Evolutionary conservation across 345 rosid genomes (phyloP), one percentile per base, ranked within the genome.

Genomic region (Eucalyptus erythrocorys): DNA sequence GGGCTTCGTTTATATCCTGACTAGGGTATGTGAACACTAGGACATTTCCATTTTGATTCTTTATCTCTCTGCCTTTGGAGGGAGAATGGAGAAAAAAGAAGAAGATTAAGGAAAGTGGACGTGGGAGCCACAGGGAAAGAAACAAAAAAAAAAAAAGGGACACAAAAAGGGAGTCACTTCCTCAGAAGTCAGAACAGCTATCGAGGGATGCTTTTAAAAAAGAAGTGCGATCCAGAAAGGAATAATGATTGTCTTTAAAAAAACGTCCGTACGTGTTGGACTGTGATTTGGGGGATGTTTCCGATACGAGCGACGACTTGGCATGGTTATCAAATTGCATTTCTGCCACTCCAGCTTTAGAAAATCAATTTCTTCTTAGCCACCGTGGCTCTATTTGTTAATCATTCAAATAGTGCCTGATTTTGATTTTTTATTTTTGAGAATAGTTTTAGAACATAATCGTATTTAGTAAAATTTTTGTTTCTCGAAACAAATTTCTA

Each of bases 161-260:
- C 10, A 53, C 5, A 55, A 2, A 55, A 55, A 11, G 61, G 9
- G 12, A 0, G 2, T 0, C 30, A 2, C 61, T 55, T 55, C 3
- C 30, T 55, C 0, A 51, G 30, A 55, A 10, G 12, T 55, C 0
- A 51, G 30, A 55, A 10, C 5, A 55, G 30, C 5, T 12, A 55
- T 55, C 30, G 61, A 55, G 61, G 61, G 5, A 55, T 55, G 30
- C 61, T 55, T 55, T 5, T 5, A 32, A 15, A 66, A 66, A 4
- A n/a, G 0, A 3, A 51, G 55, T 50, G 53, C 0, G 8, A 50
- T 6, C 53, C 53, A 6, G 7, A 59, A 27, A 1, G 21, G 10
- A 64, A 0, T 7, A n/a, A 64, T 7, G 7, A 0, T 64, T 64
- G 76, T 1, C 76, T 14, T 8, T 0, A 15, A 2, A 13, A 64